These are phyloP conservation scores for Cicer cuneatum DNA, from an alignment of 306 rosid genomes.

Conservation along the genomic window DNA sequence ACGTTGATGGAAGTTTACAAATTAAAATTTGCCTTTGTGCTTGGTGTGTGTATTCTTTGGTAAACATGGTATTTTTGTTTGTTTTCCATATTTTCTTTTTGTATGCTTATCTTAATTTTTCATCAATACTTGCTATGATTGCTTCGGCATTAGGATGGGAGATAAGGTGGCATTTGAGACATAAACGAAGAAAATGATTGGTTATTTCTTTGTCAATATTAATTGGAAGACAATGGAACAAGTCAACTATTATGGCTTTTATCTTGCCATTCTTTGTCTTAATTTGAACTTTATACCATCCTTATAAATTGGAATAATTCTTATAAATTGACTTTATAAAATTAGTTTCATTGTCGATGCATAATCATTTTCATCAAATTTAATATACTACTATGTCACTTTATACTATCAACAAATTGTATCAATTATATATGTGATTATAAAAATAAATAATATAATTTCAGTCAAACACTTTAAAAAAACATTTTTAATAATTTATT, in stretches of 20 bases:
- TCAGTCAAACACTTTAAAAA: no score
- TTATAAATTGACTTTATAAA: no score
- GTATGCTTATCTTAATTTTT: slow-evolving; percentile 11
- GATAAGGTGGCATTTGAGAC: slow-evolving; percentile 3
- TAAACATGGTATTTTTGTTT: neutral
- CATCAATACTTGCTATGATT: slow-evolving; percentile 31
- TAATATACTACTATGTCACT: no score
- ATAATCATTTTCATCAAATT: no score
- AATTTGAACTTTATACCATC: neutral
- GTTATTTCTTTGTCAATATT: slow-evolving; percentile 42
- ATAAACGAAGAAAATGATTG: slow-evolving; percentile 30
- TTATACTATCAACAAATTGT: no score
- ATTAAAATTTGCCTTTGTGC: neutral
- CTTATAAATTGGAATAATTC: no score
- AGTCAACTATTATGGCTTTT: slow-evolving; percentile 53
- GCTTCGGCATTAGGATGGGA: neutral
- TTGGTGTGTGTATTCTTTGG: neutral
- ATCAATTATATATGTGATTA: no score
- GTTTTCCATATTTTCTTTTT: neutral
- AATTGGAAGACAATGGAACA: slow-evolving; percentile 56
- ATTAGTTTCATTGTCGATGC: no score
- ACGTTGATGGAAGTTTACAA: neutral
- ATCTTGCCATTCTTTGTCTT: slow-evolving; percentile 30
- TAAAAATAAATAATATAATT: no score
- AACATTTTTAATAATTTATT: no score